phyloP scores from a whole-genome alignment of 2,329 filamentous ascomycete species.

The Simplicillium aogashimaense region DNA sequence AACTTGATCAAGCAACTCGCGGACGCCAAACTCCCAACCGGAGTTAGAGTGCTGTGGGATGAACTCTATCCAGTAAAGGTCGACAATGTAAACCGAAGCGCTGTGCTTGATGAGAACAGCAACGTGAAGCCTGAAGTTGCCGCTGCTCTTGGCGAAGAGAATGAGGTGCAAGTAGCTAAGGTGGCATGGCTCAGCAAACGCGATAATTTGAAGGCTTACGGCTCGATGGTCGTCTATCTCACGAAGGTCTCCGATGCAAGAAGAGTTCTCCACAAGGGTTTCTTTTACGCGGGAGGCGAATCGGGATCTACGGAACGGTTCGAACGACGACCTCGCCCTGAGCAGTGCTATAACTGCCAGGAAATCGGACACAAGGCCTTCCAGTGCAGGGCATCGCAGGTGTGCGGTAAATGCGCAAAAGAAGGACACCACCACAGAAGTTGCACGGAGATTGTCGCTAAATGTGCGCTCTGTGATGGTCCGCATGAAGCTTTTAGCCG shows the following conservation, averaged over 20 bases:
- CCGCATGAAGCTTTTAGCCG: slow-evolving; percentile 13
- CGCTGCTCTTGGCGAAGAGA: slow-evolving; percentile 13
- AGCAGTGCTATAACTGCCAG: slow-evolving; percentile 20
- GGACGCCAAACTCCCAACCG: slow-evolving; percentile 7
- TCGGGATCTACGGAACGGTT: slow-evolving; percentile 11
- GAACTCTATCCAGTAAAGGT: slow-evolving; percentile 15
- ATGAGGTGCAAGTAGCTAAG: slow-evolving; percentile 13
- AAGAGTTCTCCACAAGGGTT: slow-evolving; percentile 11
- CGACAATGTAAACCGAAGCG: slow-evolving; percentile 12
- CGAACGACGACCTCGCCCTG: slow-evolving; percentile 11
- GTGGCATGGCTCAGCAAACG: slow-evolving; percentile 13
- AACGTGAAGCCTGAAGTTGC: slow-evolving; percentile 6
- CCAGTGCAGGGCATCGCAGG: slow-evolving; percentile 14
- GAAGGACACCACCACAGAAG: slow-evolving; percentile 12
- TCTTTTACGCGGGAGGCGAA: slow-evolving; percentile 12
- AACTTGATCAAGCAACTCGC: slow-evolving; percentile 10
- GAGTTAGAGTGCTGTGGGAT: slow-evolving; percentile 11
- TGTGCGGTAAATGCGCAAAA: slow-evolving; percentile 9
- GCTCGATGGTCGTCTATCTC: slow-evolving; percentile 7
- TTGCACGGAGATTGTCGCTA: slow-evolving; percentile 8
- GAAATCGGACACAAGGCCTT: slow-evolving; percentile 16
- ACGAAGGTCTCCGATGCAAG: slow-evolving; percentile 10
- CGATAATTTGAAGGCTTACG: background rate
- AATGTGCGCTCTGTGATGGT: slow-evolving; percentile 11
- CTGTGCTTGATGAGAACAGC: slow-evolving; percentile 11